Evolutionary conservation across 176 grass and related monocot species (phyloP).

Genomic region (Musa acuminata): DNA sequence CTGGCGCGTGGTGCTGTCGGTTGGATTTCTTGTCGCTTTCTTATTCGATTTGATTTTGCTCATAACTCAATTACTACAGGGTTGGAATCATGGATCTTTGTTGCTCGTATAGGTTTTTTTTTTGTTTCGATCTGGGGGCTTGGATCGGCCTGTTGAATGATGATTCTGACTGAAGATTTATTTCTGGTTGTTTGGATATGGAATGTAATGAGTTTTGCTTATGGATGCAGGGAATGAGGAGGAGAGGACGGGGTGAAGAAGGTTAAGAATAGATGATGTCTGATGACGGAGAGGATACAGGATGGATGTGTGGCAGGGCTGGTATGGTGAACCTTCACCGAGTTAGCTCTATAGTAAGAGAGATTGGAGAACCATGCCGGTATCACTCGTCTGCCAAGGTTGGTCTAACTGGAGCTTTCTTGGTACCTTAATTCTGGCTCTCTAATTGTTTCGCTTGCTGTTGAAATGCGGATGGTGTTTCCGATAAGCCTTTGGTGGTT

Average conservation of each 20-base stretch:
- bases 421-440: too few species aligned
- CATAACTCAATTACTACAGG: too few species aligned
- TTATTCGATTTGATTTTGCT: neutral
- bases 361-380: slow-evolving; percentile 65
- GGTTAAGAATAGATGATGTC: slow-evolving; percentile 12
- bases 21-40: neutral
- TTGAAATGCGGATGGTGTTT: too few species aligned
- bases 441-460: too few species aligned
- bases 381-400: slow-evolving; percentile 67
- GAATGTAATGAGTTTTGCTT: neutral
- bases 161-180: neutral
- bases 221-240: slow-evolving; percentile 2
- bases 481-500: too few species aligned
- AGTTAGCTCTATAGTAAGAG: slow-evolving; percentile 62
- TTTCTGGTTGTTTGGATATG: neutral
- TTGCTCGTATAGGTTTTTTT: too few species aligned
- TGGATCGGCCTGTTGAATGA: neutral
- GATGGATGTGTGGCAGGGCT: slow-evolving; percentile 77
- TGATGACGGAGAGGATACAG: slow-evolving; percentile 43
- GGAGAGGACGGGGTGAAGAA: neutral
- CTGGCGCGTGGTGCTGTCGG: neutral
- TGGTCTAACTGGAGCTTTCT: neutral
- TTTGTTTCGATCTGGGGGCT: too few species aligned
- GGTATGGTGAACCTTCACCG: slow-evolving; percentile 67
- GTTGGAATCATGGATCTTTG: too few species aligned